Evolutionary conservation across 805 yeast genomes (phyloP).

Genomic region (Teunomyces barrocoloradensis): DNA sequence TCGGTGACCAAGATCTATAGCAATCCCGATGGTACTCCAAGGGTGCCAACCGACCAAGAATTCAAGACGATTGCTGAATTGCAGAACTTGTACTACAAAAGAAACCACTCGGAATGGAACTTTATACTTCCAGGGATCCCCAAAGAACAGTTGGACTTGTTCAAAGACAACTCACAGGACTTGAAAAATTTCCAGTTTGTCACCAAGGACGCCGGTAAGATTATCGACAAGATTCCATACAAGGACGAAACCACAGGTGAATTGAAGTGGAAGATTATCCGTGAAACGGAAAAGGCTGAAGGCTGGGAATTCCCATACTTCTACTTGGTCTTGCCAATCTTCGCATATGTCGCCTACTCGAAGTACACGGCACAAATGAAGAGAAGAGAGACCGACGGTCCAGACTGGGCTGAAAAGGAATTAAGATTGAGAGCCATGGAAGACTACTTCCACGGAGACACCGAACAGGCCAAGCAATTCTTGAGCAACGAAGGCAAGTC

Average conservation of each 20-base stretch:
- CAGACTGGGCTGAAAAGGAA: slow-evolving; percentile 84
- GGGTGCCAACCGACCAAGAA: slow-evolving; percentile 68
- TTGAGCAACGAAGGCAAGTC: slow-evolving; percentile 52
- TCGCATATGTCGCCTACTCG: slow-evolving; percentile 53
- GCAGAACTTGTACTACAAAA: slow-evolving; percentile 54
- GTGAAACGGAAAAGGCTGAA: slow-evolving; percentile 69
- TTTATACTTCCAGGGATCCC: slow-evolving; percentile 47
- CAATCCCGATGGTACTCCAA: slow-evolving; percentile 72
- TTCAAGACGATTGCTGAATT: slow-evolving; percentile 70
- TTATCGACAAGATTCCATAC: slow-evolving; percentile 81
- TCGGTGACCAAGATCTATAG: slow-evolving; percentile 65
- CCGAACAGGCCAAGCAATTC: slow-evolving; percentile 51
- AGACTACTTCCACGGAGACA: slow-evolving; percentile 53
- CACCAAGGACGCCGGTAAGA: slow-evolving; percentile 51
- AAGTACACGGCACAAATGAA: slow-evolving; percentile 44
- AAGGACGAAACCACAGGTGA: slow-evolving; percentile 77
- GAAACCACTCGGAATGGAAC: slow-evolving; percentile 55
- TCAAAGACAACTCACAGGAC: slow-evolving; percentile 59
- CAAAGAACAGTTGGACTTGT: slow-evolving; percentile 53
- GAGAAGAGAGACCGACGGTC: slow-evolving; percentile 41
- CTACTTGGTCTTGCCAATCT: slow-evolving; percentile 69
- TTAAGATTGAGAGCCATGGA: slow-evolving; percentile 72
- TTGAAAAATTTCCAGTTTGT: slow-evolving; percentile 53
- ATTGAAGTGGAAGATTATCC: slow-evolving; percentile 72
- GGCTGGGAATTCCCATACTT: slow-evolving; percentile 83